phyloP scores from a whole-genome alignment of 139 green algal species.

The Deuterostichococcus epilithicus region DNA sequence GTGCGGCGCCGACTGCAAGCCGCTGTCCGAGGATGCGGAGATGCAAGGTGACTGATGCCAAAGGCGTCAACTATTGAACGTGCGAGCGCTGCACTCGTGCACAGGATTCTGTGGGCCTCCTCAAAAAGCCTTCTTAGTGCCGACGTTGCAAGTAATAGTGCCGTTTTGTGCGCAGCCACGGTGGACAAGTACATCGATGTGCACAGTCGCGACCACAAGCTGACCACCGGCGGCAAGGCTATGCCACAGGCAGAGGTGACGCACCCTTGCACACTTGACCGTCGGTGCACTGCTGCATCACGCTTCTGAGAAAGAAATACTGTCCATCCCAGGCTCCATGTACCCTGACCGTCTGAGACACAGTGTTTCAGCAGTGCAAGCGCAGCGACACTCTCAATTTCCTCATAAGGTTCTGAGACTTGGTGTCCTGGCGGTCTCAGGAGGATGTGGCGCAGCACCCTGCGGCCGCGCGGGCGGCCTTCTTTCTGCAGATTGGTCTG shows the following conservation, averaged over 20 bases:
- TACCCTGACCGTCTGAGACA: too few relatives aligned
- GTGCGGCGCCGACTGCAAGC: constrained; percentile 43
- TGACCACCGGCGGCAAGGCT: background rate
- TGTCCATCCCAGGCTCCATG: too few relatives aligned
- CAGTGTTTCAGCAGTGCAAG: too few relatives aligned
- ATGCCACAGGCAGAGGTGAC: background rate
- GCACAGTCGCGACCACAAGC: constrained; percentile 19
- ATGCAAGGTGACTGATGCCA: constrained; percentile 21
- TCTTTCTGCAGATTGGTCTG: constrained; percentile 33
- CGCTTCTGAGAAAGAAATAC: too few relatives aligned
- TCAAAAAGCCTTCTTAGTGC: too few relatives aligned
- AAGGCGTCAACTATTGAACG: constrained; percentile 7
- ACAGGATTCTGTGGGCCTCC: background rate
- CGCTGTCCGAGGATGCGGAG: constrained; percentile 21
- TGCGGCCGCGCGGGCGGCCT: constrained; percentile 6
- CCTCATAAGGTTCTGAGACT: too few relatives aligned
- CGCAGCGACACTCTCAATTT: too few relatives aligned
- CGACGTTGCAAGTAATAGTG: too few relatives aligned
- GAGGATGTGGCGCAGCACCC: background rate
- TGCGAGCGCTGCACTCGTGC: constrained; percentile 5
- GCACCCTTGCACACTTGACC: too few relatives aligned
- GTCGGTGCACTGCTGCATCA: too few relatives aligned
- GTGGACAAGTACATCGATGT: constrained; percentile 32
- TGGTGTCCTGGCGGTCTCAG: constrained; percentile 5
- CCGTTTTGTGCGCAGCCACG: constrained; percentile 3